Evolutionary conservation across 179 eudicot species (phyloP), one percentile per base, ranked within the genome.

Genomic region (Nepenthes alata): DNA sequence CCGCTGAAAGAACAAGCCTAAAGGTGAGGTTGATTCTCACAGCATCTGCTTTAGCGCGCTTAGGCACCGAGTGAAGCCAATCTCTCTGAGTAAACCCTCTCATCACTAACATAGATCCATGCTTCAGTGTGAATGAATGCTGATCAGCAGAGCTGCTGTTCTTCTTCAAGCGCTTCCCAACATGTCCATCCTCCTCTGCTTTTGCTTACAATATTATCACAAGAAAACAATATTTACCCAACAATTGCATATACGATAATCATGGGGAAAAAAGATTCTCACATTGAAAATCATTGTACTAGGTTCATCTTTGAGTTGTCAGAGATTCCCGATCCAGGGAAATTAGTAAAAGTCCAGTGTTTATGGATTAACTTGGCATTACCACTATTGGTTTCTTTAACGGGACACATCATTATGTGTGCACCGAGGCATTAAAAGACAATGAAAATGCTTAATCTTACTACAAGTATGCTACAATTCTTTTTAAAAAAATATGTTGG

Each of bases 51-150:
- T 86, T 91, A n/a, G 72, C 78, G 45, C 96, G 96, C 78, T 86
- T 91, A 12, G 97, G 98, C 58, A 89, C 89, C 0, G 96, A 89
- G 66, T 91, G 98, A 35, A 86, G 64, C 98, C 98, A 91, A 67
- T 91, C 98, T 67, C 95, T 71, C 70, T 91, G 98, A 16, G 95
- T 86, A 65, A 78, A 80, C 44, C 98, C 98, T 76, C 79, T 84
- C 98, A 91, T 91, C 57, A 91, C 75, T 70, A 91, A 74, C 57
- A 91, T 66, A 3, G 96, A 91, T 10, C 98, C 98, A 47, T 91
- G 98, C 72, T 89, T 89, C 57, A 89, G 69, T 2, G 60, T 67
- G 66, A 91, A 85, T 0, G 80, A 67, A 44, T 83, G 88, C 55
- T 78, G 85, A 37, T 86, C 81, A 8, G 61, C 6, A 25, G 50